These are phyloP conservation scores for Rostrohypoxylon terebratum DNA, from an alignment of 495 filamentous ascomycete genomes.

Conservation along the genomic window DNA sequence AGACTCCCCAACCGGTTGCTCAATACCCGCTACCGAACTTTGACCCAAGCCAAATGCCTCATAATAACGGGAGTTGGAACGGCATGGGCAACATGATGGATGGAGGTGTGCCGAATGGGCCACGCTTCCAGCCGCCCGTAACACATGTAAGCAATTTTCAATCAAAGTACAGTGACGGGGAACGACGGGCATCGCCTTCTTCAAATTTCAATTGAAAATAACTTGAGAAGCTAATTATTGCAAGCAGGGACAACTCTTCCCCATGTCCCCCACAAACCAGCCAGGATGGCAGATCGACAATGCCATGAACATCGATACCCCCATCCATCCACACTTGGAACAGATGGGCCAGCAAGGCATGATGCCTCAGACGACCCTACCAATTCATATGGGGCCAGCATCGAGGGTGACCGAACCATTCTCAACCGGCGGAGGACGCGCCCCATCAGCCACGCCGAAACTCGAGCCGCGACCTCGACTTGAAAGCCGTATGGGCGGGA, in stretches of 20 bases:
- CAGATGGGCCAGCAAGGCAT: neutral
- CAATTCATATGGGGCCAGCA: neutral
- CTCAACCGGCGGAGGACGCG: neutral
- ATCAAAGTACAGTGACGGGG: no score
- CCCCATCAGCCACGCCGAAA: neutral
- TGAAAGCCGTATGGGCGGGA: neutral
- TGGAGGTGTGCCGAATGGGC: neutral
- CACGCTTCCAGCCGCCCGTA: neutral
- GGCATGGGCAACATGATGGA: neutral
- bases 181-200: neutral
- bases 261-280: neutral
- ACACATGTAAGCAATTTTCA: neutral
- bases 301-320: neutral
- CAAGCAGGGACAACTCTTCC: neutral
- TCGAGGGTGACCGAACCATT: neutral
- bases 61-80: neutral
- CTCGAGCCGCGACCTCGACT: neutral
- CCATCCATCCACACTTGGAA: neutral
- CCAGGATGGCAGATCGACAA: no score
- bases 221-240: neutral
- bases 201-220: neutral
- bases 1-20: neutral
- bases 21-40: neutral
- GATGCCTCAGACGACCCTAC: neutral
- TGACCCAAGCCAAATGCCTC: neutral